Evolutionary conservation across 257 asterid genomes (phyloP), one percentile per base, ranked within the genome.

Genomic region (Handroanthus guayacan): DNA sequence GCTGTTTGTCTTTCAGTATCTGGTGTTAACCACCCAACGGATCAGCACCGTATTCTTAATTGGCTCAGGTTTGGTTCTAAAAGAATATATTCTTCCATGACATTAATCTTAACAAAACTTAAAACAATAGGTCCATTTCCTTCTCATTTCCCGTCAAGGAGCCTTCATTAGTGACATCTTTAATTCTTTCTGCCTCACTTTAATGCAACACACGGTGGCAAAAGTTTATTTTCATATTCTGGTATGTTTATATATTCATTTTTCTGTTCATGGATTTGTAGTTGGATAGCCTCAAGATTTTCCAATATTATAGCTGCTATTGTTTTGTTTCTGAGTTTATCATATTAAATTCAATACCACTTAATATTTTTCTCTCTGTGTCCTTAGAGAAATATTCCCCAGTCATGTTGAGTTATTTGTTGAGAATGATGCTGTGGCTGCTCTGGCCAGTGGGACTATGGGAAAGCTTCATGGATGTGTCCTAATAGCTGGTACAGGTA

Each of bases 391-490:
- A 75, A 90, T 90, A 86, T 92, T 92, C 81, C 91, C 97, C 74
- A 86, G 86, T 76, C 87, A 89, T 52, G 93, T 90, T 10, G 81
- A 83, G 67, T 81, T 92, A 72, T 92, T 82, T 79, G 97, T 92
- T 71, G 86, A 90, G 83, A 92, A 92, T 72, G 97, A 92, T 82
- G 90, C 97, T 34, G 97, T 92, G 45, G 97, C 95, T 38, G 97
- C 97, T 78, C 83, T 92, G 80, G 92, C 97, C 17, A 84, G 97
- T 82, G 97, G 97, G 62, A 92, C 97, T 9, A 90, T 89, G 95
- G 97, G 95, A 74, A 90, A 86, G 82, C 92, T 90, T 60, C 92
- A 92, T 60, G 97, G 97, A 18, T 92, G 97, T 75, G 97, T 92
- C 75, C 90, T 92, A 67, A 92, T 92, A 81, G 97, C 97, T 62